A percentile compares a stretch with the other conserved stretches of the same genome.
Evolutionary conservation across 2,329 filamentous ascomycete species (phyloP).

Genomic region (Ascochyta koolunga): DNA sequence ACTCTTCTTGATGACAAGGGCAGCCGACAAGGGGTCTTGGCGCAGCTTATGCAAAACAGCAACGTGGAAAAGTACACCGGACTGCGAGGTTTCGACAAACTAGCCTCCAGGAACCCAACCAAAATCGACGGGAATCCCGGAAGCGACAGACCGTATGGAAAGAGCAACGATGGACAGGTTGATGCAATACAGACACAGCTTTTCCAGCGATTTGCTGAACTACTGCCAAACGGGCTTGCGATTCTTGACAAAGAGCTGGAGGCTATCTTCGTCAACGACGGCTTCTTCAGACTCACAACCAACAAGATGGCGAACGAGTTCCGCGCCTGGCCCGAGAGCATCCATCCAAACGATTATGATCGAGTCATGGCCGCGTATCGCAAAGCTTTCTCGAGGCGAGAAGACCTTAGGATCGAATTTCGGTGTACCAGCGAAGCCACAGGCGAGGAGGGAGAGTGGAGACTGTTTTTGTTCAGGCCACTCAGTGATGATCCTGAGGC

Average conservation of each 20-base stretch:
- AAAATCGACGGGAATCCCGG: constrained; percentile 15
- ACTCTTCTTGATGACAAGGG: constrained; percentile 42
- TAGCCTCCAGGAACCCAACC: constrained; percentile 21
- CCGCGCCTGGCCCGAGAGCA: constrained; percentile 54
- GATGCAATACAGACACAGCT: constrained; percentile 50
- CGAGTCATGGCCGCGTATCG: constrained; percentile 53
- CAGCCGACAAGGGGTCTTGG: constrained; percentile 39
- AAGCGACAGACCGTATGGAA: constrained; percentile 5
- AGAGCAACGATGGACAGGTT: constrained; percentile 14
- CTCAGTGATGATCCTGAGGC: constrained; percentile 51
- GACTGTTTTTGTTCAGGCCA: constrained; percentile 52
- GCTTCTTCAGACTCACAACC: constrained; percentile 55
- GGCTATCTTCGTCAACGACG: constrained; percentile 55
- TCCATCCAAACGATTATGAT: constrained; percentile 53
- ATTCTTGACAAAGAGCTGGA: constrained; percentile 54
- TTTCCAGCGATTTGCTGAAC: constrained; percentile 53
- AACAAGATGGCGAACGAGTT: constrained; percentile 50
- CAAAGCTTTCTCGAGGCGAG: constrained; percentile 47
- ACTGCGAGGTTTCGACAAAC: constrained; percentile 31
- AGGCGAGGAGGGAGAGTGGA: constrained; percentile 45
- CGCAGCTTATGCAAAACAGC: constrained; percentile 35
- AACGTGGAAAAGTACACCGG: constrained; percentile 32
- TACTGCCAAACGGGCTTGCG: constrained; percentile 54
- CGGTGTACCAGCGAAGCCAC: constrained; percentile 46
- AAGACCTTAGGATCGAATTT: constrained; percentile 52